Evolutionary conservation across 2,329 filamentous ascomycete genomes (phyloP), one percentile per base, ranked within the genome.

Genomic region (Colletotrichum limetticola): DNA sequence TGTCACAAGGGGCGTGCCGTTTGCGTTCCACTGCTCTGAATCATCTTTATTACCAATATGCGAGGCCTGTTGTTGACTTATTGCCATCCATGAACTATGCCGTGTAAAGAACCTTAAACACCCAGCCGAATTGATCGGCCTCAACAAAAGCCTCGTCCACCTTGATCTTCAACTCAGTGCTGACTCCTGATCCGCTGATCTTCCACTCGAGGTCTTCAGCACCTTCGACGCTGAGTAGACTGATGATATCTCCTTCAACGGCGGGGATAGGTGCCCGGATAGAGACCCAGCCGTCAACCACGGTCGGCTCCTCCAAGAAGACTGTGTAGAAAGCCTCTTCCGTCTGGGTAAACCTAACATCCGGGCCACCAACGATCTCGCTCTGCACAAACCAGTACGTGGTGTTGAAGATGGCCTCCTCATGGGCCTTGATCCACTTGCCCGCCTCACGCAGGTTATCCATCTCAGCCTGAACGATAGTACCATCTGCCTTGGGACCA

Each of bases 341-440:
- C 0, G 84, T 89, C 75, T 85, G 84, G 4, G 88, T 90, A 75
- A 90, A 90, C 5, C 88, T 79, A 0, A 89, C 77, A 7, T 84
- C 78, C 9, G 70, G 70, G 1, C 70, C 70, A 6, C 66, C 70
- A 1, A 79, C 80, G 0, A 84, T 83, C 60, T 87, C 85, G 19
- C 84, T 80, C 0, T 86, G 82, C 2, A 87, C 78, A 74, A 85
- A 84, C 86, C 87, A 89, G 76, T 88, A 90, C 1, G 85, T 89
- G 5, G 89, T 91, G 68, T 88, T 87, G 77, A 87, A 91, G 24
- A 91, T 84, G 2, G 88, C 88, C 76, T 91, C 88, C 2, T 71
- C 84, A 76, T 91, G 88, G 0, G 75, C 76, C 35, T 84, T 83
- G 66, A 91, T 89, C 89, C 89, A 91, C 1, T 63, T 74, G 0